Evolutionary conservation across 345 rosid genomes (phyloP).

Genomic region (Capsella bursapastoris): DNA sequence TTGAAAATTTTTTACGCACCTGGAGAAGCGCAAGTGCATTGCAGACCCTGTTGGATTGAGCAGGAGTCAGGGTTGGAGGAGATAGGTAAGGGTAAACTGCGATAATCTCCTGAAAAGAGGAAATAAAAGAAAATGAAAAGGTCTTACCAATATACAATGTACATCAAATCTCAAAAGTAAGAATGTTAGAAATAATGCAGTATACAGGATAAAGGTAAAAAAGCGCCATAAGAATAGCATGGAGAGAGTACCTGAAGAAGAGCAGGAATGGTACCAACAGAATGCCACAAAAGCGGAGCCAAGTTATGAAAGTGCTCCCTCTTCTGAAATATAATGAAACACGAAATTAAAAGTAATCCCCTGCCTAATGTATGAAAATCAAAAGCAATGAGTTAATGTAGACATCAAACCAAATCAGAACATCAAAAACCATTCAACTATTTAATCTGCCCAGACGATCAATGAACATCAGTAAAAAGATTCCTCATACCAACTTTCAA

Average conservation of each 20-base stretch:
- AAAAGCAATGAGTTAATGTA: neutral
- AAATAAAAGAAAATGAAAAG: neutral
- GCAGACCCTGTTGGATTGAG: conserved; percentile 46
- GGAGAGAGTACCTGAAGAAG: conserved; percentile 52
- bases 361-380: conserved; percentile 1
- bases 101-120: conserved; percentile 54
- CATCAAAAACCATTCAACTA: neutral
- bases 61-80: conserved; percentile 42
- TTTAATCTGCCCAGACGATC: neutral
- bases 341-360: conserved; percentile 23
- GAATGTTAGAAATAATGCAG: neutral
- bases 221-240: neutral
- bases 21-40: conserved; percentile 62
- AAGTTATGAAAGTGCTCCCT: conserved; percentile 44
- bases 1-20: conserved; percentile 38
- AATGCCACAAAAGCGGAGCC: conserved; percentile 63
- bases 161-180: conserved; percentile 18
- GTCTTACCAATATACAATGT: neutral
- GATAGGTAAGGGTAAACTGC: conserved; percentile 44
- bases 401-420: conserved; percentile 5
- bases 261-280: conserved; percentile 47
- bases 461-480: neutral
- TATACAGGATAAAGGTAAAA: neutral
- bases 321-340: conserved; percentile 44
- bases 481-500: neutral